Conservation (phyloP, 352 stramenopile genomes). For the Phytophthora crassamura region DNA sequence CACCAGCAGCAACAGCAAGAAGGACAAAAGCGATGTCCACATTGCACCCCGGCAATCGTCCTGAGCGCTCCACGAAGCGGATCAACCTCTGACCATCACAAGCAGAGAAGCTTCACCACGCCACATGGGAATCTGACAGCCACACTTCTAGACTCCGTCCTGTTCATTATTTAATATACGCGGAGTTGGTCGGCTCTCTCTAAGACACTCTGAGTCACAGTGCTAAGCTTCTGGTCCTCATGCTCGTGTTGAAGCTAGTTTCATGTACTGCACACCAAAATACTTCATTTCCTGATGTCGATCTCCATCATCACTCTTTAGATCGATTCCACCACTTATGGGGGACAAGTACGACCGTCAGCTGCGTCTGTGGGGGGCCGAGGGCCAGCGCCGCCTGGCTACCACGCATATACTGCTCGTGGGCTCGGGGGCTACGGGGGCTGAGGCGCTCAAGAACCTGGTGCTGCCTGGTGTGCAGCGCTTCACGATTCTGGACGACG, state of each 20-base stretch:
- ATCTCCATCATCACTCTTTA: neutral
- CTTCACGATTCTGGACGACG: constrained; percentile 96
- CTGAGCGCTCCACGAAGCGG: neutral
- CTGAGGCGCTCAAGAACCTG: constrained; percentile 99
- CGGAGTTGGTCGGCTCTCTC: too few relatives aligned
- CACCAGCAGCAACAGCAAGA: neutral
- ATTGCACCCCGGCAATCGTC: neutral
- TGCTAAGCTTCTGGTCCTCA: too few relatives aligned
- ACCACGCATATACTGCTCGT: constrained; percentile 92
- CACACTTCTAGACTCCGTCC: neutral
- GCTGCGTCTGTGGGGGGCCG: constrained; percentile 96
- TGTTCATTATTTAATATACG: too few relatives aligned
- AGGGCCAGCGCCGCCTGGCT: constrained; percentile 92
- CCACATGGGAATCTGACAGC: neutral
- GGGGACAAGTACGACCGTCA: constrained; percentile 99
- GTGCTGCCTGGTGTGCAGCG: constrained; percentile 89
- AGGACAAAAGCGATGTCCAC: neutral
- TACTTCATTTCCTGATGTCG: neutral
- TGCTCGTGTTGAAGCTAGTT: constrained; percentile 3
- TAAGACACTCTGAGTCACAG: too few relatives aligned
- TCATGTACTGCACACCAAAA: constrained; percentile 9
- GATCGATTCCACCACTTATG: constrained; percentile 17
- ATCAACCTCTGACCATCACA: neutral
- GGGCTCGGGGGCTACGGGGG: constrained; percentile 91
- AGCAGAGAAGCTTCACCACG: too few relatives aligned